phyloP scores from a whole-genome alignment of 352 stramenopile genomes.

The Phytophthora parvispora region DNA sequence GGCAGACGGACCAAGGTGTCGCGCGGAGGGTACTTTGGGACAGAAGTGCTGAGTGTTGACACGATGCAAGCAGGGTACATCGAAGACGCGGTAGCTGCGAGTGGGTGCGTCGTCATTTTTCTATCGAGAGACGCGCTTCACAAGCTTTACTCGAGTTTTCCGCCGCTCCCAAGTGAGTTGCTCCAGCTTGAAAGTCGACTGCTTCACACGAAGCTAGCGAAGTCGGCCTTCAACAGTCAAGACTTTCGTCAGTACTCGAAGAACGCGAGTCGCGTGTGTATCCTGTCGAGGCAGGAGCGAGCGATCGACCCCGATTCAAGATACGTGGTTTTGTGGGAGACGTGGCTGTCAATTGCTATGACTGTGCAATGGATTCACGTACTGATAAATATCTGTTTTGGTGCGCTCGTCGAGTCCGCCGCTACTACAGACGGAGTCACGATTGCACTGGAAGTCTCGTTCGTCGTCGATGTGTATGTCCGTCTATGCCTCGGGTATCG shows the following conservation, averaged over 20 bases:
- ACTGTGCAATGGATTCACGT: constrained; percentile 48
- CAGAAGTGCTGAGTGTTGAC: constrained; percentile 29
- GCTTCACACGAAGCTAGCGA: constrained; percentile 49
- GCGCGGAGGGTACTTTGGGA: constrained; percentile 55
- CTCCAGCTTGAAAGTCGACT: constrained; percentile 52
- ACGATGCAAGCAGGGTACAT: constrained; percentile 40
- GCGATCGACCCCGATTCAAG: constrained; percentile 47
- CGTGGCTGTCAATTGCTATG: constrained; percentile 38
- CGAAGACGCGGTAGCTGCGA: constrained; percentile 50
- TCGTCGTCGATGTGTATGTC: constrained; percentile 58
- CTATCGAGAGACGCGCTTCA: constrained; percentile 48
- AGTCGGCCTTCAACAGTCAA: constrained; percentile 13
- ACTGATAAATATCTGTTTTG: constrained; percentile 52
- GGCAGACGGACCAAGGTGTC: constrained; percentile 32
- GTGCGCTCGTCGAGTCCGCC: constrained; percentile 2
- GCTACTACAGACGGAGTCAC: constrained; percentile 22
- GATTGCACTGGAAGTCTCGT: constrained; percentile 44
- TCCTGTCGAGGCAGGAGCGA: constrained; percentile 4
- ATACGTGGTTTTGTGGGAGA: constrained; percentile 40
- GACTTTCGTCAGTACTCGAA: not conserved
- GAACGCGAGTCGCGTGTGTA: not conserved
- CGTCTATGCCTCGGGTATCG: constrained; percentile 55
- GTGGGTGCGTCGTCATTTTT: constrained; percentile 58
- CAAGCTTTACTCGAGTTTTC: constrained; percentile 52
- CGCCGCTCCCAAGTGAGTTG: constrained; percentile 43